Evolutionary conservation across 306 rosid genomes (phyloP).

Genomic region (Abrus precatorius): DNA sequence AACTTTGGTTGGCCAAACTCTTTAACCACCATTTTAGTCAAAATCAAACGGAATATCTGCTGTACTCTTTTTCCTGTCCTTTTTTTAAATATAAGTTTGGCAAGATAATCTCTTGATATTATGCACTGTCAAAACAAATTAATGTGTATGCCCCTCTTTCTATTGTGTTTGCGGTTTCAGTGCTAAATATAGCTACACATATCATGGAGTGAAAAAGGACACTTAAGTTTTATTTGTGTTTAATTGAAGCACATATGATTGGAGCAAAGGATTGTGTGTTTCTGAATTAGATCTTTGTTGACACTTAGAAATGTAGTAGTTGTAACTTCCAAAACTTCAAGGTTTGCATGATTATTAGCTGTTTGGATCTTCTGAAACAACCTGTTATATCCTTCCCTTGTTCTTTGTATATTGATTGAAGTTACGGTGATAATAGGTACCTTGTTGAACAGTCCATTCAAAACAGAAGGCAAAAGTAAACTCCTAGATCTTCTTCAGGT

Average conservation of each 20-base stretch:
- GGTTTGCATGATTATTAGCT: conserved; percentile 23
- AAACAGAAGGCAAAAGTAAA: conserved; percentile 44
- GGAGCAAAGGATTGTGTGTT: background rate
- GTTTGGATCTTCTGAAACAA: conserved; percentile 29
- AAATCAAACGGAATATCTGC: conserved; percentile 14
- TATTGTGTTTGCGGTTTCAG: background rate
- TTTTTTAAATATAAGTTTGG: background rate
- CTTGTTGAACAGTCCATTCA: conserved; percentile 53
- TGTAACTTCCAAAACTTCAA: background rate
- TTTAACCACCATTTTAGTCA: conserved; percentile 19
- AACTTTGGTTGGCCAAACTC: conserved; percentile 14
- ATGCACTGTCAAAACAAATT: conserved; percentile 21
- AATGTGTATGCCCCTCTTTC: conserved; percentile 10
- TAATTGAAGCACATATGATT: conserved; percentile 9
- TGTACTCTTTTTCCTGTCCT: background rate
- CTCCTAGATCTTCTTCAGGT: conserved; percentile 24
- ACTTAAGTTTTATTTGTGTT: conserved; percentile 14
- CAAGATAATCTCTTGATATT: conserved; percentile 10
- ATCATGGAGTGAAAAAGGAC: background rate
- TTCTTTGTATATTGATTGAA: conserved; percentile 32
- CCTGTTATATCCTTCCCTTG: conserved; percentile 5
- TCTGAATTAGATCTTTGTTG: conserved; percentile 3
- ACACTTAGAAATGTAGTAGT: conserved; percentile 13
- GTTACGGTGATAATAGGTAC: conserved; percentile 52
- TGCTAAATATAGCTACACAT: background rate